Conservation (phyloP, 75 land plant species). For the Cryptomeria japonica region DNA sequence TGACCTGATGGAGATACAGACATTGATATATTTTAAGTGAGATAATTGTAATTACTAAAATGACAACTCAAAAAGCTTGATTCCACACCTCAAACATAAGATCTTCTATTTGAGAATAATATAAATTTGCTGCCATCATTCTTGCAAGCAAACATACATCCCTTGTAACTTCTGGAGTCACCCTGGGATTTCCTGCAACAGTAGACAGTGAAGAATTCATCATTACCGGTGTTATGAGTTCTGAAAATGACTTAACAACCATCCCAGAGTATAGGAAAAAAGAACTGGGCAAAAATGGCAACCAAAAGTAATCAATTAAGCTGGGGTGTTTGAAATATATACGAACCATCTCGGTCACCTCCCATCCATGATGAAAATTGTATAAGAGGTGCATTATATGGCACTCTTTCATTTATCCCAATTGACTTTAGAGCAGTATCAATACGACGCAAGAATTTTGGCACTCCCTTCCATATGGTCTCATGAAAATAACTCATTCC, state of each 20-base stretch:
- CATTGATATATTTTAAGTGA: background rate
- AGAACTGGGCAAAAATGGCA: background rate
- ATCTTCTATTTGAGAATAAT: slow-evolving; percentile 90
- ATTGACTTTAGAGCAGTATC: slow-evolving; percentile 95
- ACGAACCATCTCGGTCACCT: slow-evolving; percentile 98
- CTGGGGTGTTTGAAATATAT: background rate
- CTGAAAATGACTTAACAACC: background rate
- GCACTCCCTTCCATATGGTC: slow-evolving; percentile 98
- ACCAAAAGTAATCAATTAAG: background rate
- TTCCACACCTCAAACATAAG: slow-evolving; percentile 90
- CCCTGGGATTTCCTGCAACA: slow-evolving; percentile 89
- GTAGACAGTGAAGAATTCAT: background rate
- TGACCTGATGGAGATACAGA: background rate
- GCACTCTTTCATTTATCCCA: slow-evolving; percentile 89
- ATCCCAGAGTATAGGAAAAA: background rate
- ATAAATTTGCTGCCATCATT: slow-evolving; percentile 90
- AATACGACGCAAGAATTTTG: slow-evolving; percentile 90
- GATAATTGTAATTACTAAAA: background rate
- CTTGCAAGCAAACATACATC: slow-evolving; percentile 94
- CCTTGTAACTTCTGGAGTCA: slow-evolving; percentile 95
- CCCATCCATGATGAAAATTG: slow-evolving; percentile 99
- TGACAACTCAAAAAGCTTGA: background rate
- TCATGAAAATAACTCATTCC: slow-evolving; percentile 99
- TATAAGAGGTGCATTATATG: slow-evolving; percentile 96
- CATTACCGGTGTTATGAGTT: background rate